Conservation (phyloP, 2,329 filamentous ascomycete genomes). For the Grosmannia serpens region DNA sequence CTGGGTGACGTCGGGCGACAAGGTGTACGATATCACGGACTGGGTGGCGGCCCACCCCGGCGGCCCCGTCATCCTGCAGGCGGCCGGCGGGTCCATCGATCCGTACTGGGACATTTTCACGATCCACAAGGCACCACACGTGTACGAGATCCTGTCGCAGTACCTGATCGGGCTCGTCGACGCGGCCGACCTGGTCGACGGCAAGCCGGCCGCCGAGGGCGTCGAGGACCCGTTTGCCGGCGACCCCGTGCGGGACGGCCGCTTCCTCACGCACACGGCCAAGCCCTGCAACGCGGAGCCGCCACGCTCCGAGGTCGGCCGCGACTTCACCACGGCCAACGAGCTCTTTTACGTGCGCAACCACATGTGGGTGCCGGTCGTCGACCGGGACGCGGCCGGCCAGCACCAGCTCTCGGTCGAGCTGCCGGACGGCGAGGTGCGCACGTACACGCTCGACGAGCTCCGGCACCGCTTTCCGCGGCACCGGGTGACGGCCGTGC, state of each 20-base stretch:
- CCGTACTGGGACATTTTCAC: constrained; percentile 61
- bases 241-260: constrained; percentile 40
- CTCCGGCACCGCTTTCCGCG: constrained; percentile 38
- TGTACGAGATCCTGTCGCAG: constrained; percentile 52
- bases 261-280: constrained; percentile 37
- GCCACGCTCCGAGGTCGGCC: constrained; percentile 33
- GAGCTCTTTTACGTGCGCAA: constrained; percentile 49
- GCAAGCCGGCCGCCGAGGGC: constrained; percentile 36
- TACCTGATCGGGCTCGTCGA: constrained; percentile 54
- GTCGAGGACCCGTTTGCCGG: constrained; percentile 50
- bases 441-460: constrained; percentile 41
- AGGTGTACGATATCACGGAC: constrained; percentile 60
- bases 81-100: constrained; percentile 53
- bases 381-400: constrained; percentile 24
- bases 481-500: constrained; percentile 39
- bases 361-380: constrained; percentile 50
- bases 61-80: constrained; percentile 55
- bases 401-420: constrained; percentile 43
- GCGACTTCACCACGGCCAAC: constrained; percentile 42
- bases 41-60: constrained; percentile 56
- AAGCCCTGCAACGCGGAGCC: constrained; percentile 53
- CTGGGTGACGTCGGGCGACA: constrained; percentile 53
- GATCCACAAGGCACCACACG: constrained; percentile 55
- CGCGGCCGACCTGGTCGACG: constrained; percentile 43
- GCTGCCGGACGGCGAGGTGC: constrained; percentile 40